phyloP scores from a whole-genome alignment of 306 rosid genomes.

The Cucurbita argyrosperma region DNA sequence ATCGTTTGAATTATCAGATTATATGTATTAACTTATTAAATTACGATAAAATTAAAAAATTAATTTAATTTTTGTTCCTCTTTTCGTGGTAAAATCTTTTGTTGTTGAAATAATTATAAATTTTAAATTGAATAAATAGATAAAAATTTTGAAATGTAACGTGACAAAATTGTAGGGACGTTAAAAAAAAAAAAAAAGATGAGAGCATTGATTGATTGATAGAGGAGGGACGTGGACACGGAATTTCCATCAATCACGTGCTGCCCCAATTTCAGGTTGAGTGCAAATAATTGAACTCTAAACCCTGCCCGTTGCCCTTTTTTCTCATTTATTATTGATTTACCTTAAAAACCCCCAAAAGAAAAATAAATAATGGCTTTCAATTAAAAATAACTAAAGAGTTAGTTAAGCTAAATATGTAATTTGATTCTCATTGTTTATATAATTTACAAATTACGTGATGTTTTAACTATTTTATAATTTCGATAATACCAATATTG shows the following conservation, averaged over 20 bases:
- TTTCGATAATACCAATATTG: neutral
- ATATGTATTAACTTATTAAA: too few relatives aligned
- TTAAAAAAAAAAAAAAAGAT: neutral
- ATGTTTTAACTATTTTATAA: neutral
- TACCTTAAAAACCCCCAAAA: too few relatives aligned
- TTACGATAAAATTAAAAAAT: too few relatives aligned
- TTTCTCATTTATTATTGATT: neutral
- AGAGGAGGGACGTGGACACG: neutral
- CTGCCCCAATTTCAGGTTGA: neutral
- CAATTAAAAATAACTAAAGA: too few relatives aligned
- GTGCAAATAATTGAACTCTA: neutral
- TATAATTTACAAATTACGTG: neutral
- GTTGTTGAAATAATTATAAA: too few relatives aligned
- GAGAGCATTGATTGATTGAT: neutral
- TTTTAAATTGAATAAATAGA: neutral
- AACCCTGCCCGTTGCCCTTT: neutral
- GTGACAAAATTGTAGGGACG: neutral
- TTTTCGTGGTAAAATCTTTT: too few relatives aligned
- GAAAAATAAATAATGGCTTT: too few relatives aligned
- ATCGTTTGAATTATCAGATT: too few relatives aligned
- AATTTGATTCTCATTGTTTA: neutral
- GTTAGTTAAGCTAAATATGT: neutral
- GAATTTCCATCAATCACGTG: neutral
- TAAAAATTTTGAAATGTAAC: neutral
- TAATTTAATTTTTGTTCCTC: too few relatives aligned